phyloP scores from a whole-genome alignment of 2,329 filamentous ascomycete genomes.

The Colletotrichum tropicale region DNA sequence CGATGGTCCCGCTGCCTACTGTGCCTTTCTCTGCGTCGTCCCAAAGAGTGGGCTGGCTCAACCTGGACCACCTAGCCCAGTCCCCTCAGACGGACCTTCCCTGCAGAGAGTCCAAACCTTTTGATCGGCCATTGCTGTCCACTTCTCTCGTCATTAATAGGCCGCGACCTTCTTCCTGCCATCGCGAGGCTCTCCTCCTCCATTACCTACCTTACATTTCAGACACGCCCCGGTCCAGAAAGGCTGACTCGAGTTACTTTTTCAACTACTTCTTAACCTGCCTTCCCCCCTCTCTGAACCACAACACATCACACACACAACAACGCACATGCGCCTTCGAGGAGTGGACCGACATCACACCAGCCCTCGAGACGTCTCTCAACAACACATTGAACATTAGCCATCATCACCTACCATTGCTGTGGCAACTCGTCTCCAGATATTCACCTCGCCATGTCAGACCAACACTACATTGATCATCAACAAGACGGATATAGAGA shows the following conservation, averaged over 20 bases:
- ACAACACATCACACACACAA: conserved; percentile 21
- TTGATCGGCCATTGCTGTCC: conserved; percentile 16
- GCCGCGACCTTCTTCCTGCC: conserved; percentile 12
- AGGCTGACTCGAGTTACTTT: conserved; percentile 26
- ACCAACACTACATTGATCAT: conserved; percentile 17
- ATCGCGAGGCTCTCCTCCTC: conserved; percentile 16
- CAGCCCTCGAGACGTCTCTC: background rate
- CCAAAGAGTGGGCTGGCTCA: conserved; percentile 8
- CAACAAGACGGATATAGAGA: conserved; percentile 8
- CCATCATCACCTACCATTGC: background rate
- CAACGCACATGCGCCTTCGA: conserved; percentile 28
- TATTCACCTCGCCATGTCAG: conserved; percentile 10
- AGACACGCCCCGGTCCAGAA: conserved; percentile 30
- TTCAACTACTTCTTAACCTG: conserved; percentile 8
- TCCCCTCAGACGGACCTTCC: conserved; percentile 2
- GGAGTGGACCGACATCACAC: background rate
- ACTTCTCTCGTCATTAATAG: conserved; percentile 20
- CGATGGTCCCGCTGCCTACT: background rate
- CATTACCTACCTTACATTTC: conserved; percentile 4
- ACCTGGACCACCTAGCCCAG: background rate
- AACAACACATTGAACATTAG: background rate
- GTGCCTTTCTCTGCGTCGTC: background rate
- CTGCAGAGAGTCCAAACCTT: conserved; percentile 4
- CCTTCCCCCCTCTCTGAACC: background rate
- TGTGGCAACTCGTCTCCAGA: background rate